Base-by-base conservation (phyloP, 192 early-diverging fungal genomes). In the Umbelopsis vinacea region DNA sequence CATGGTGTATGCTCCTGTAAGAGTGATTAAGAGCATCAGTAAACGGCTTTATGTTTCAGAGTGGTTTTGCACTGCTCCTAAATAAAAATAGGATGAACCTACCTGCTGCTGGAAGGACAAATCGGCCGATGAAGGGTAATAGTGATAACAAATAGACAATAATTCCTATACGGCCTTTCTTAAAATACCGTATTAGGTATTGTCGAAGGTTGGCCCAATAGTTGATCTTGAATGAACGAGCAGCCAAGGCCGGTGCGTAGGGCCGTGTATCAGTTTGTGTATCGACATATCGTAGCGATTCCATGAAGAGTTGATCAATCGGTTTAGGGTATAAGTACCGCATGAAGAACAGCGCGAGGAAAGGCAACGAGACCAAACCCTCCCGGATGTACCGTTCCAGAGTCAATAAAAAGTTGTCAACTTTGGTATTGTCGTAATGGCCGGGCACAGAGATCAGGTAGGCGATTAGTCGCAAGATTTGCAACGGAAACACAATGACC, bases 311-410 rank as follows among this genome's bases (percentile, higher is more conserved):
- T 47, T 82, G 79, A 70, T 90, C 87, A 35, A 90, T 68, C 43
- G 85, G 83, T 52, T 85, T 76, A 12, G 87, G 82, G 57, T 90
- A 88, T n/a, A 90, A 17, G 52, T 87, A 87, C 22, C 85, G 74
- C 71, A 90, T 74, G 71, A 87, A 85, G 37, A 90, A 46, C 17
- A 90, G 54, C 2, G 82, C 84, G 3, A 83, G 43, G 40, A 90
- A 75, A 0, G 88, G 88, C 53, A 88, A 60, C 0, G 76, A 77
- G 19, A 68, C 73, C 50, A 82, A 71, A 50, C 75, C 48, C 52
- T 82, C 79, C 19, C 82, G 81, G 4, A 80, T 71, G 52, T 76
- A 74, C 45, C 72, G 72, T 8, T 69, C 70, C 57, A 78, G 74
- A 9, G 70, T 68, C 26, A 74, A 69, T 21, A 86, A 55, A 21